Base-by-base conservation (phyloP, 202 grass and related monocot species). In the Schoenoplectus triqueter region DNA sequence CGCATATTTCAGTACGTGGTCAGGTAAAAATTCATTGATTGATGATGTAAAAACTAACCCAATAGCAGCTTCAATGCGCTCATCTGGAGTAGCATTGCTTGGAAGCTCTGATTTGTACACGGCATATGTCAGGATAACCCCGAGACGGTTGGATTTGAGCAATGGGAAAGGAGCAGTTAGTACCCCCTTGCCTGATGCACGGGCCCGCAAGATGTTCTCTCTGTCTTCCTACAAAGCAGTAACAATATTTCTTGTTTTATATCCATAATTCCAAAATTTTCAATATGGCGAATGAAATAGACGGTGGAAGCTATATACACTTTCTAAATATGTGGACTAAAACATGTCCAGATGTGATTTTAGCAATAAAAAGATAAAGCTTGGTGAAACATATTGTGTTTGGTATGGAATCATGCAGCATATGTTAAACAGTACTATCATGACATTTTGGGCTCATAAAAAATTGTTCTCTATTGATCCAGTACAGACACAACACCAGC, bases 91-190 rank as follows among this genome's bases (percentile, higher is more conserved):
- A 55, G 86, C 93, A 86, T 91, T 88, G 13, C 84, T 88, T 72
- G 93, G 88, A 69, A 94, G 93, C 61, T 94, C 96, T 55, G 85
- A 69, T 80, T 96, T 92, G 90, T 96, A 99, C 70, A 99, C 96
- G 1, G 93, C 87, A 86, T 94, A 99, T 11, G 96, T 99, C 18
- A 78, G 90, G 81, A 99, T 99, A 63, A 99, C 93, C 10, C 96
- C 96, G 0, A 99, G 93, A 57, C 96, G 92, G 85, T 92, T 95
- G 56, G 88, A 90, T 18, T 99, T 99, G 51, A 99, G 86, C 57
- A 99, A 92, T 55, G 77, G 84, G 41, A 99, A 96, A 59, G 96
- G 96, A 40, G 96, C 93, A 78, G 96, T 99, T 8, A 99, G 84
- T 50, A 99, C 96, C 7, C 96, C 96, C 87, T 95, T 99, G 40